Conservation (phyloP, 306 rosid species). For the Pachyrhizus erosus region DNA sequence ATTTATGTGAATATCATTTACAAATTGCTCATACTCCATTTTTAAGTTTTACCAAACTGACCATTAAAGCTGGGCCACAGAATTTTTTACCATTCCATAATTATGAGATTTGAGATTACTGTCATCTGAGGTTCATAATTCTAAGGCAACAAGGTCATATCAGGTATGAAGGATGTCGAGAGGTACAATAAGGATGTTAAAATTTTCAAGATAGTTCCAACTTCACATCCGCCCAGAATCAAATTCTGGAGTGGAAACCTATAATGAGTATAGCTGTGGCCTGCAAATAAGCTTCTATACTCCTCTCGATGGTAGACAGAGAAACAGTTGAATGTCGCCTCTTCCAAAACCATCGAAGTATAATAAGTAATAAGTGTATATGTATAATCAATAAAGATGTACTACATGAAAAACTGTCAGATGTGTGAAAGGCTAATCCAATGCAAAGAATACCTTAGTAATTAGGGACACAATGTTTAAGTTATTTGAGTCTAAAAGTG, state of each 20-base stretch:
- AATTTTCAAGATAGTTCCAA: conserved; percentile 25
- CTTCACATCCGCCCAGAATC: neutral
- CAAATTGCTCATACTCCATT: neutral
- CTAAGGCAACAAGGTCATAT: conserved; percentile 16
- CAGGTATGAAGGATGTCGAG: conserved; percentile 19
- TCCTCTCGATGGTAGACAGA: conserved; percentile 4
- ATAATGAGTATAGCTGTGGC: neutral
- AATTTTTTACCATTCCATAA: conserved; percentile 6
- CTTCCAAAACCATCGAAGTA: conserved; percentile 22
- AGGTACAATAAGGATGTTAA: neutral
- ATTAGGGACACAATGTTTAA: neutral
- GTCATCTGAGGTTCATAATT: conserved; percentile 3
- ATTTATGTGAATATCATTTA: neutral
- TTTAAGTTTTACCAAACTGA: neutral
- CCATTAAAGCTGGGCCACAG: neutral
- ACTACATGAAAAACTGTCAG: conserved; percentile 23
- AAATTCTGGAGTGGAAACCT: neutral
- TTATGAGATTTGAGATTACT: conserved; percentile 8
- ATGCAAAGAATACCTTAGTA: neutral
- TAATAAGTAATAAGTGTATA: conserved; percentile 9
- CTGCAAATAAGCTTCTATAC: conserved; percentile 34
- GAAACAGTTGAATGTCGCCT: neutral
- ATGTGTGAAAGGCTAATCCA: conserved; percentile 15
- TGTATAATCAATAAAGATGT: conserved; percentile 16
- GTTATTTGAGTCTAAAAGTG: conserved; percentile 26